Evolutionary conservation across 176 grass and related monocot species (phyloP), one percentile per base, ranked within the genome.

Genomic region (Phyllostachys edulis): DNA sequence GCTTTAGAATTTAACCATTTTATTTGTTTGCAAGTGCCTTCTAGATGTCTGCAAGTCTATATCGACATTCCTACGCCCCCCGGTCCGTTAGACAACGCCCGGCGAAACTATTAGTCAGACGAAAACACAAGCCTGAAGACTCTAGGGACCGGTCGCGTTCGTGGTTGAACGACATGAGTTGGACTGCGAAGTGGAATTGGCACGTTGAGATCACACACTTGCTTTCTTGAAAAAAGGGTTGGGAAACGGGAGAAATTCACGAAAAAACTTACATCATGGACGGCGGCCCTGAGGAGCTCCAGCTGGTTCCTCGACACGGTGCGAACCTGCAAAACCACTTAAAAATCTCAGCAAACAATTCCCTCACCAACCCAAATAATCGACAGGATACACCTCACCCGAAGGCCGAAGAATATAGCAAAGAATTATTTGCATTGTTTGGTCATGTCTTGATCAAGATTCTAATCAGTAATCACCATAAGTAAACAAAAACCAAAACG

Each of bases 271-370:
- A 97, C 86, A 69, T 97, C 88, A 18, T 94, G 76, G 21, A 94
- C 92, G 44, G 95, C 95, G 40, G 82, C 81, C 86, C 85, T 83
- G 17, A 97, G 88, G 80, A 92, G 78, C 24, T 79, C 37, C 46
- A 97, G 52, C 80, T 97, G 94, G 21, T 88, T 2, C 47, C 21
- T 86, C 1, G 92, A 86, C 75, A 92, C 92, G 14, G 84, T 89
- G 41, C 74, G 84, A 37, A 92, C 84, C 94, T 97, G 86, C 71
- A 29, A 29, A 42, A 50, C 40, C 5, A 69, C 6, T 5, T 15
- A 9, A 13, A 47, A 42, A 15, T 32, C 16, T 63, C 13, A 42
- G 57, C 0, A 16, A 62, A 23, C 21, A 32, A 84, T 21, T 69
- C 9, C 0, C 3, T 14, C 75, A 66, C 15, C 63, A 70, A 82